Conservation (phyloP, 2,329 filamentous ascomycete genomes). For the Scortechinia acanthostroma region DNA sequence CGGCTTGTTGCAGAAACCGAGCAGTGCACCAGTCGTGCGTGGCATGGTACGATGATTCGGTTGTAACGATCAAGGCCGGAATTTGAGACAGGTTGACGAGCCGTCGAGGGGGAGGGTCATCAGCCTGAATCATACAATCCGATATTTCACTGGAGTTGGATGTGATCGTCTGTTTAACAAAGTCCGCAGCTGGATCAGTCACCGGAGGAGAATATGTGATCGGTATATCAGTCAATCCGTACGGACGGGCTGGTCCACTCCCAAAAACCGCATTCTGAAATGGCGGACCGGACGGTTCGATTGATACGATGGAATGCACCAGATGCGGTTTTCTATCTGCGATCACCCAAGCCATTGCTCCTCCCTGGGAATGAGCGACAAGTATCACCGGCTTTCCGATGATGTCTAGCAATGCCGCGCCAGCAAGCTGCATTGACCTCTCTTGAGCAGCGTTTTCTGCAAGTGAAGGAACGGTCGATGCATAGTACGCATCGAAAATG, state of each 20-base stretch:
- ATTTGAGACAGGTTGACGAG: conserved; percentile 22
- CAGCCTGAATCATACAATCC: conserved; percentile 22
- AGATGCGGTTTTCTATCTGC: conserved; percentile 30
- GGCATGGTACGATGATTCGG: conserved; percentile 32
- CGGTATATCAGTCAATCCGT: conserved; percentile 37
- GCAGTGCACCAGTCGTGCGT: conserved; percentile 34
- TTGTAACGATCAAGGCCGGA: conserved; percentile 28
- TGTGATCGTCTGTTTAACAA: conserved; percentile 17
- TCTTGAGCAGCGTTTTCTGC: conserved; percentile 22
- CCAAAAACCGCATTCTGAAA: conserved; percentile 31
- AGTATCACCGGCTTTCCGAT: conserved; percentile 30
- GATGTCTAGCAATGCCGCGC: conserved; percentile 29
- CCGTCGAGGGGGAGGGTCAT: conserved; percentile 19
- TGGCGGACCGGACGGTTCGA: conserved; percentile 38
- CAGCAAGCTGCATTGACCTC: conserved; percentile 23
- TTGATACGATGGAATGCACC: conserved; percentile 27
- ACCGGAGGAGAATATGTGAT: conserved; percentile 36
- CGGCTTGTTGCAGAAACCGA: conserved; percentile 31
- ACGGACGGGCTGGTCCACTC: conserved; percentile 22
- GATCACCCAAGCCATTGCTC: conserved; percentile 28
- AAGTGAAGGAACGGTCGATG: conserved; percentile 26
- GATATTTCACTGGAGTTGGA: conserved; percentile 10
- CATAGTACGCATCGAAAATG: conserved; percentile 30
- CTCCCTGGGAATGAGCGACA: conserved; percentile 36
- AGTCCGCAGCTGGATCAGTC: conserved; percentile 18